Evolutionary conservation across 139 green algal species (phyloP).

Genomic region (Chlamydomonas schloesseri): DNA sequence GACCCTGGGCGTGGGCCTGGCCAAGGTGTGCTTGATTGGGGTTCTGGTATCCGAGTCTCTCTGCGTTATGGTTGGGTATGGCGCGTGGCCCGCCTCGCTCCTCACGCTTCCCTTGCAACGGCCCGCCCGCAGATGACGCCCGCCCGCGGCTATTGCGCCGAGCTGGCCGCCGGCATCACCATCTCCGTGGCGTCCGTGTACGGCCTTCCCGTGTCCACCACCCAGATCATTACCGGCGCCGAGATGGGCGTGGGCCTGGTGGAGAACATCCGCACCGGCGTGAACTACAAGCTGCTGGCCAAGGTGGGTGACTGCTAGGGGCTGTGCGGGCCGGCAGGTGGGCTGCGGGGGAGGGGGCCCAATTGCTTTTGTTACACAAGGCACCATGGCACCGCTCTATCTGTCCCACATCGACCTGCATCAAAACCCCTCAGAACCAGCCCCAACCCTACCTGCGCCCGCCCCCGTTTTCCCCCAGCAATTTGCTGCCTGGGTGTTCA

Average conservation of each 20-base stretch:
- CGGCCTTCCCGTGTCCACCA: constrained; percentile 44
- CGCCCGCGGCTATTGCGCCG: constrained; percentile 44
- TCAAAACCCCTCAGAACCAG: too few relatives aligned
- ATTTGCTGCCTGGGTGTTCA: constrained; percentile 50
- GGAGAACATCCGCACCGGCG: constrained; percentile 38
- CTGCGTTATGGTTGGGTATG: too few relatives aligned
- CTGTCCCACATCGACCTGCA: too few relatives aligned
- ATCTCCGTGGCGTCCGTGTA: constrained; percentile 56
- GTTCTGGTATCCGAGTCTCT: too few relatives aligned
- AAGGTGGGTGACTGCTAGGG: constrained; percentile 4
- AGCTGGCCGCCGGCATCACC: constrained; percentile 53
- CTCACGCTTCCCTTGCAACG: too few relatives aligned
- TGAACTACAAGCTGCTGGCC: constrained; percentile 47
- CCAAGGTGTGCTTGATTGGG: constrained; percentile 29
- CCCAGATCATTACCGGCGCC: constrained; percentile 54
- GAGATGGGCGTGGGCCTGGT: constrained; percentile 55
- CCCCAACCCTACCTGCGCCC: too few relatives aligned
- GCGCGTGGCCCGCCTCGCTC: too few relatives aligned
- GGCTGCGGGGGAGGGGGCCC: too few relatives aligned
- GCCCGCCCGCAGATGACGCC: constrained; percentile 45
- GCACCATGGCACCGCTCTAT: too few relatives aligned
- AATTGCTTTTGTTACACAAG: too few relatives aligned
- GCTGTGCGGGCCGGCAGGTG: too few relatives aligned
- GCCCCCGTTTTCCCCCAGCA: background rate
- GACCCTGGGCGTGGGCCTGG: constrained; percentile 37